Conservation (phyloP, 352 stramenopile genomes). For the Phytophthora boehmeriae region DNA sequence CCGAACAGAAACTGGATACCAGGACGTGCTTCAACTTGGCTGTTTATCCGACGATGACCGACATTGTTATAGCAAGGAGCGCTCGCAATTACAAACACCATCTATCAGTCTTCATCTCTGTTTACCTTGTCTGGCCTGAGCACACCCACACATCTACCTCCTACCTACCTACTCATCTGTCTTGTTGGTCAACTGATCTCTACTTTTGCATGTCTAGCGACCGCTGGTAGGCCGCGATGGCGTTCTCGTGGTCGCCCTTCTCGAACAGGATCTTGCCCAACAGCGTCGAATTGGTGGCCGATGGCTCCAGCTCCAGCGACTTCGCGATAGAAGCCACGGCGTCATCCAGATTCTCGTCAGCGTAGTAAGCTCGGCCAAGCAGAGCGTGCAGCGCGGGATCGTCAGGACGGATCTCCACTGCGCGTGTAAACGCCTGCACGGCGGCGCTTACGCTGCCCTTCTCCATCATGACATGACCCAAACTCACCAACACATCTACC, state of each 20-base stretch:
- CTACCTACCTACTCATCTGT: constrained; percentile 28
- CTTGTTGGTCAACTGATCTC: background rate
- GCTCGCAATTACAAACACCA: constrained; percentile 23
- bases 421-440: constrained; percentile 84
- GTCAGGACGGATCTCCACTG: constrained; percentile 80
- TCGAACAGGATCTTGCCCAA: constrained; percentile 89
- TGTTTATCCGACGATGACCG: too few species aligned
- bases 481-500: constrained; percentile 82
- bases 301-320: constrained; percentile 76
- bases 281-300: constrained; percentile 84
- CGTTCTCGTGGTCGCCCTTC: constrained; percentile 87
- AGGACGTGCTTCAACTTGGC: constrained; percentile 1
- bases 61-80: constrained; percentile 13
- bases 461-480: constrained; percentile 84
- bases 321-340: constrained; percentile 64
- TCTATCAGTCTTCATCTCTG: constrained; percentile 30
- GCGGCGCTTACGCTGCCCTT: constrained; percentile 78
- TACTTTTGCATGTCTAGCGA: constrained; percentile 78
- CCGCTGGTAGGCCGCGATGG: constrained; percentile 86
- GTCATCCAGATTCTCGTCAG: constrained; percentile 83
- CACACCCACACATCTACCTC: constrained; percentile 26
- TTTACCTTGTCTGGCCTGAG: constrained; percentile 7
- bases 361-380: constrained; percentile 84
- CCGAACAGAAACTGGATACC: constrained; percentile 1
- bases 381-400: constrained; percentile 78